phyloP scores from a whole-genome alignment of 1,284 basidiomycete species.

The Naganishia albida region DNA sequence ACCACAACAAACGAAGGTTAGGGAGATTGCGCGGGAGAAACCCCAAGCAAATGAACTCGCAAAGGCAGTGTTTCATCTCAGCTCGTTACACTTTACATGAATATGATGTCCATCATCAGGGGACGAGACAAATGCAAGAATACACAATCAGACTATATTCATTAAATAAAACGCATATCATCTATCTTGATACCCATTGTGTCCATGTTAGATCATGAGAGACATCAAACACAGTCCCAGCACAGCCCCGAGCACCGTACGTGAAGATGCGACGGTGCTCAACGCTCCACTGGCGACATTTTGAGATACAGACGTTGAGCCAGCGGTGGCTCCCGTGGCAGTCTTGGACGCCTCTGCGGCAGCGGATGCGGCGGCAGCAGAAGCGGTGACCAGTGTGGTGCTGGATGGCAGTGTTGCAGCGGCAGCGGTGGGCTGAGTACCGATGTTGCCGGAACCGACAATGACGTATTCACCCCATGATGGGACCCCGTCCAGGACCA shows the following conservation, averaged over 20 bases:
- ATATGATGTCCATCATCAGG: not conserved
- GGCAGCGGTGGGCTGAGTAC: constrained; percentile 62
- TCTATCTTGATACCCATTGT: constrained; percentile 13
- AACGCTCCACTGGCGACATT: constrained; percentile 16
- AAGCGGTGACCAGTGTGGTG: constrained; percentile 1
- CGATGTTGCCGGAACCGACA: constrained; percentile 75
- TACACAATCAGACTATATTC: not conserved
- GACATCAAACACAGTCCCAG: constrained; percentile 17
- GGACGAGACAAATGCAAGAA: constrained; percentile 4
- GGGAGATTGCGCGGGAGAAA: no score
- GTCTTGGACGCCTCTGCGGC: constrained; percentile 1
- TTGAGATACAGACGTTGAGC: constrained; percentile 12
- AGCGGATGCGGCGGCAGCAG: not conserved
- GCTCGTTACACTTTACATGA: not conserved
- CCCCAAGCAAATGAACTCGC: no score
- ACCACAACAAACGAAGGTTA: no score
- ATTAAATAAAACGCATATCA: constrained; percentile 13
- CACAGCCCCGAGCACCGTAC: constrained; percentile 10
- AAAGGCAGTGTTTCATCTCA: no score
- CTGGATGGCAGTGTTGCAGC: constrained; percentile 61
- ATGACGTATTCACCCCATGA: constrained; percentile 74
- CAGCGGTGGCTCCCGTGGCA: not conserved
- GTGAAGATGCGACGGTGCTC: constrained; percentile 6
- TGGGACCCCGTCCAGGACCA: constrained; percentile 79
- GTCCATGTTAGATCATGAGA: constrained; percentile 6